phyloP scores from a whole-genome alignment of 805 yeast genomes.

The Nakazawaea molendinolei region DNA sequence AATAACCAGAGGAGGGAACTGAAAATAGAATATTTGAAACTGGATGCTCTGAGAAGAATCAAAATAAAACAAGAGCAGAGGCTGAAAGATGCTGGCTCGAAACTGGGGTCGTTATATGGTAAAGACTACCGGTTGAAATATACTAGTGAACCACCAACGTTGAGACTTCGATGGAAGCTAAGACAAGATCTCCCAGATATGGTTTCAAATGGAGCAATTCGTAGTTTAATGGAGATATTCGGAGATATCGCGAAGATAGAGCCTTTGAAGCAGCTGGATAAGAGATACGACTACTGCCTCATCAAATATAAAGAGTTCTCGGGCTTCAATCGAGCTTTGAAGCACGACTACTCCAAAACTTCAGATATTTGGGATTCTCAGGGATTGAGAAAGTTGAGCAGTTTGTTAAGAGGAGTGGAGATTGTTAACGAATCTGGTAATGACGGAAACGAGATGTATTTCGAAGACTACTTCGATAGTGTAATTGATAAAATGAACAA shows the following conservation, averaged over 20 bases:
- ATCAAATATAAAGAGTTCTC: slow-evolving; percentile 25
- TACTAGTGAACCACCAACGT: slow-evolving; percentile 1
- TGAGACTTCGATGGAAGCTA: slow-evolving; percentile 38
- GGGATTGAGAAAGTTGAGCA: slow-evolving; percentile 37
- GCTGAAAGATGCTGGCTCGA: not conserved
- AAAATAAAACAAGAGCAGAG: slow-evolving; percentile 3
- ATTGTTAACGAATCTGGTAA: not conserved
- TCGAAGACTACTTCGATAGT: slow-evolving; percentile 11
- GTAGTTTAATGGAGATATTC: slow-evolving; percentile 37
- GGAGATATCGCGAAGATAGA: slow-evolving; percentile 27
- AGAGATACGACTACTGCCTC: slow-evolving; percentile 31
- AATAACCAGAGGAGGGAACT: slow-evolving; percentile 6
- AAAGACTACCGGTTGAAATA: slow-evolving; percentile 8
- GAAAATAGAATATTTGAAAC: slow-evolving; percentile 16
- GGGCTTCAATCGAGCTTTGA: slow-evolving; percentile 28
- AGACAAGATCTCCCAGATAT: slow-evolving; percentile 27
- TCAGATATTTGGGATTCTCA: slow-evolving; percentile 41
- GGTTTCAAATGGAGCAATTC: slow-evolving; percentile 27
- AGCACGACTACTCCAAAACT: slow-evolving; percentile 34
- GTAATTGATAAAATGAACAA: slow-evolving; percentile 7
- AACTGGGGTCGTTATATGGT: not conserved
- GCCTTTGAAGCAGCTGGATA: slow-evolving; percentile 10
- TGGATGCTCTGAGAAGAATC: slow-evolving; percentile 16
- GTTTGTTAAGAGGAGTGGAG: slow-evolving; percentile 30
- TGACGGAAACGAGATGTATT: slow-evolving; percentile 1